phyloP scores from a whole-genome alignment of 2,329 filamentous ascomycete genomes.

The Diaporthe velutina region DNA sequence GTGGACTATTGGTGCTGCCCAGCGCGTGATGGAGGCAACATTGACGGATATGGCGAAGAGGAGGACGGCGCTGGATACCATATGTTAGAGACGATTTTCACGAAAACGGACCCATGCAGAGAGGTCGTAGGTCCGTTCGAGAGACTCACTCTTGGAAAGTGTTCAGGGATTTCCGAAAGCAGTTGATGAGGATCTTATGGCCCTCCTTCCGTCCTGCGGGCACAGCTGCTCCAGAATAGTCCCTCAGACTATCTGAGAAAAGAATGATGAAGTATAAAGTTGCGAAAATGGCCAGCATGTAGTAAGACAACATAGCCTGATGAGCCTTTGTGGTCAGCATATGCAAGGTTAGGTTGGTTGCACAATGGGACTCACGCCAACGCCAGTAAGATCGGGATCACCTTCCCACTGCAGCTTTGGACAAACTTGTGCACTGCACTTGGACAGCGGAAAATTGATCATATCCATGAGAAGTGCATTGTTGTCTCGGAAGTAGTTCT shows the following conservation, averaged over 20 bases:
- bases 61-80: constrained; percentile 21
- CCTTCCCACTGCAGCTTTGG: constrained; percentile 36
- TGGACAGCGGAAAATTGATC: not conserved
- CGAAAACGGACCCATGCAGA: not conserved
- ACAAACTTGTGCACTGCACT: constrained; percentile 37
- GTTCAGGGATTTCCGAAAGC: constrained; percentile 13
- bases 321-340: not conserved
- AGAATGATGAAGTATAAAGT: constrained; percentile 39
- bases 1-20: constrained; percentile 28
- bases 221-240: constrained; percentile 15
- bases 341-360: not conserved
- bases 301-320: constrained; percentile 38
- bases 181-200: constrained; percentile 20
- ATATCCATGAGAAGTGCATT: constrained; percentile 25
- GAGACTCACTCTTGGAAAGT: constrained; percentile 12
- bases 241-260: constrained; percentile 20
- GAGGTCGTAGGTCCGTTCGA: not conserved
- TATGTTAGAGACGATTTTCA: constrained; percentile 1
- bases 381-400: constrained; percentile 37
- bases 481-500: constrained; percentile 8
- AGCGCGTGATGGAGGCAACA: constrained; percentile 36
- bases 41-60: constrained; percentile 39
- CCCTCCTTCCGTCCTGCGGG: constrained; percentile 21
- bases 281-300: constrained; percentile 36
- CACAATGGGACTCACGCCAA: constrained; percentile 30